Conservation (phyloP, 768 basidiomycete species). For the Lentinula edodes region DNA sequence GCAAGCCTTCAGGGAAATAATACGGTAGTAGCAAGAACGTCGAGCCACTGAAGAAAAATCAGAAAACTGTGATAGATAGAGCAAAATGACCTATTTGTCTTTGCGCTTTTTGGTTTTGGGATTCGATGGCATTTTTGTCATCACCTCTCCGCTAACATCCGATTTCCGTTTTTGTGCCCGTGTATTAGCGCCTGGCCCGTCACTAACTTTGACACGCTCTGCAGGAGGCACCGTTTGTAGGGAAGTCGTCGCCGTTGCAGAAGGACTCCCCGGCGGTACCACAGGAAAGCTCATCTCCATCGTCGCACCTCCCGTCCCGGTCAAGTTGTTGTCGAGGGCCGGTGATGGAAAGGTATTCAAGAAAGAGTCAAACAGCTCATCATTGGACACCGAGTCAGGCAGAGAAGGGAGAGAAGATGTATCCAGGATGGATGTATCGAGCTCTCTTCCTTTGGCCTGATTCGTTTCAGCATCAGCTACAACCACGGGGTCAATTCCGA, state of each 20-base stretch:
- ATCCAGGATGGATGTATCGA: conserved; percentile 1
- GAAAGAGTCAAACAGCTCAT: conserved; percentile 22
- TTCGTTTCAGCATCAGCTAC: conserved; percentile 14
- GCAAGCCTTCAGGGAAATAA: neutral
- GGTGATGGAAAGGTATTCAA: conserved; percentile 13
- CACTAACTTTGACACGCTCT: neutral
- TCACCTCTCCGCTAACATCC: neutral
- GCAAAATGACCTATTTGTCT: neutral
- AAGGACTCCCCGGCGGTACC: neutral
- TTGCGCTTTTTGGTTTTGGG: conserved; percentile 5
- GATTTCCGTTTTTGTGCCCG: conserved; percentile 6
- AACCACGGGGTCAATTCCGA: conserved; percentile 54
- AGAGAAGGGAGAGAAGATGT: neutral
- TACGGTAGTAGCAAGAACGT: too few species aligned
- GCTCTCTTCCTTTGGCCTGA: conserved; percentile 2
- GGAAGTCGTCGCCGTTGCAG: neutral
- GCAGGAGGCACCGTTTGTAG: neutral
- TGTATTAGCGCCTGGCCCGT: neutral
- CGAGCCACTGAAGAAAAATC: neutral
- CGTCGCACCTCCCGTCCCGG: neutral
- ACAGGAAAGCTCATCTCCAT: neutral
- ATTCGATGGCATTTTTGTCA: neutral
- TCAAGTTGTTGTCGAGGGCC: neutral
- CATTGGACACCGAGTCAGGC: neutral
- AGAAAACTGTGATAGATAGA: neutral